Base-by-base conservation (phyloP, 2,329 filamentous ascomycete genomes). In the Didymellaceae sp. region DNA sequence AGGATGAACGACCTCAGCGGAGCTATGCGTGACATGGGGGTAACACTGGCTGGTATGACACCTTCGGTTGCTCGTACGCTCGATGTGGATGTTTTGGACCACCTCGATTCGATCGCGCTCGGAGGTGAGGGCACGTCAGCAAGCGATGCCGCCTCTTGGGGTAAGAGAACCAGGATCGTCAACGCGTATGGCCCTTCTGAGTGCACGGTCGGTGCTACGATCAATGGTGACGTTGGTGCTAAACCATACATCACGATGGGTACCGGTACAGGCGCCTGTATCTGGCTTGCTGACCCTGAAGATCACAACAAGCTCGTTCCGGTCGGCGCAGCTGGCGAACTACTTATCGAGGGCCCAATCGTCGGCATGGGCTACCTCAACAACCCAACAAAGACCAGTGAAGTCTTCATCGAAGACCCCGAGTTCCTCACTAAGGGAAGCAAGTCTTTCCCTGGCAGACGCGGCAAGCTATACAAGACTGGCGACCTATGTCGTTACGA, bases 391-490 rank as follows among this genome's bases (percentile, higher is more conserved):
- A 74, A 73, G 43, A 74, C 71, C 2, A 64, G 65, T 2, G 68
- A 71, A 20, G 68, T 72, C 0, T 75, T 73, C 49, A 70, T 74
- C 11, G 71, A 86, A 1, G 85, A 86, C 20, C 75, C 80, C 0
- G 65, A 75, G 33, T 87, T 86, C 65, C 20, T 86, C 83, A 57
- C 58, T 76, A 86, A 45, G 87, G 42, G 88, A 86, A 70, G 75
- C 86, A 41, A 78, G 74, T 9, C 80, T 78, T 63, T 79, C 79
- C 44, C 81, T 76, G 63, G 74, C 44, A 51, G 70, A 55, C 44
- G 41, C 16, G 91, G 90, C 6, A 55, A 62, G 9, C 55, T 68
- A 14, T 72, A 66, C 52, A 69, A 67, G 53, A 67, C 65, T 7
- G 69, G 69, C n/a, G 68, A 71, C 47, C 53, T 73, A 3, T 62